phyloP scores from a whole-genome alignment of 352 stramenopile species.

The Phytopythium chamaehyphon region DNA sequence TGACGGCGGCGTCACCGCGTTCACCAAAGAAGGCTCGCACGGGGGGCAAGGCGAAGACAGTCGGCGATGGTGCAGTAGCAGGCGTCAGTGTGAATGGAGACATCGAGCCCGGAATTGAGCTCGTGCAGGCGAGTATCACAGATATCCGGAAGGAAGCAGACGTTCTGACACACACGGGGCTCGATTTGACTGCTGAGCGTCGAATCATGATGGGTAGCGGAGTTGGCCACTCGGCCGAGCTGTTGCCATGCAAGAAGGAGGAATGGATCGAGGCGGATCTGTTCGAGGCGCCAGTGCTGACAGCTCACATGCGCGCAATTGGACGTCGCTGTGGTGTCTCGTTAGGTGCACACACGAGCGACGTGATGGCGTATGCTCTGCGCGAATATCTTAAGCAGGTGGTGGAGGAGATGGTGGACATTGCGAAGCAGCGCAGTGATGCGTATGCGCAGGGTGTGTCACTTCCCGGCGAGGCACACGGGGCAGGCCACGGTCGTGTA shows the following conservation, averaged over 20 bases:
- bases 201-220: slow-evolving; percentile 69
- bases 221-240: slow-evolving; percentile 26
- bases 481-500: slow-evolving; percentile 10
- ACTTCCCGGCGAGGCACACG: slow-evolving; percentile 7
- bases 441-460: slow-evolving; percentile 24
- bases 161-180: slow-evolving; percentile 79
- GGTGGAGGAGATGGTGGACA: slow-evolving; percentile 83
- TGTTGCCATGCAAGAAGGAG: slow-evolving; percentile 66
- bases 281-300: slow-evolving; percentile 67
- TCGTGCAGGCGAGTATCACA: slow-evolving; percentile 53
- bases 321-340: slow-evolving; percentile 45
- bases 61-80: slow-evolving; percentile 25
- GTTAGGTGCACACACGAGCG: slow-evolving; percentile 48
- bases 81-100: background rate
- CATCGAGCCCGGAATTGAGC: slow-evolving; percentile 26
- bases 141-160: slow-evolving; percentile 83
- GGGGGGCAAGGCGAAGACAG: slow-evolving; percentile 27
- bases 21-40: slow-evolving; percentile 76
- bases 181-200: slow-evolving; percentile 70
- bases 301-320: slow-evolving; percentile 47
- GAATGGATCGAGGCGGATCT: slow-evolving; percentile 79
- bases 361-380: slow-evolving; percentile 83
- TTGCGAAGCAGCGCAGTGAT: slow-evolving; percentile 73
- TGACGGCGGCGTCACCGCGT: slow-evolving; percentile 51
- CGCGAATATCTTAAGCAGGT: slow-evolving; percentile 86